phyloP scores from a whole-genome alignment of 192 early-diverging fungal genomes.

The Coemansia sp. region DNA sequence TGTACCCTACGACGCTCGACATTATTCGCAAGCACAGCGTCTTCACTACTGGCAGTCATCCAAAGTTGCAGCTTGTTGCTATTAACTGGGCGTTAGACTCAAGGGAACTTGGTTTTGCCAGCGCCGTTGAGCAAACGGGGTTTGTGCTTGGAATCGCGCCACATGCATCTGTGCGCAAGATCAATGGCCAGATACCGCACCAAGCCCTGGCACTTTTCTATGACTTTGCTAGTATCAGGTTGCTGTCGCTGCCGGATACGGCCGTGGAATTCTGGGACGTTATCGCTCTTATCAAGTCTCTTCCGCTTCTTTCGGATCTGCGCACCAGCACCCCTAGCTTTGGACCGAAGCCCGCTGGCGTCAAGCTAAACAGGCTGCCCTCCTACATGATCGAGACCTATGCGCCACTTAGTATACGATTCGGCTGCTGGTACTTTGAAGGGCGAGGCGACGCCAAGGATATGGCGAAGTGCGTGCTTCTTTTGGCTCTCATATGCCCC shows the following conservation, averaged over 20 bases:
- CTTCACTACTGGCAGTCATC: background rate
- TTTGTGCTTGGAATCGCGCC: background rate
- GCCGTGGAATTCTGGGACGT: background rate
- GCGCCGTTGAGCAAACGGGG: background rate
- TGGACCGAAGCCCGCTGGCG: background rate
- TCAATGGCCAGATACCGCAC: background rate
- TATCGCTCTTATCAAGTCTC: background rate
- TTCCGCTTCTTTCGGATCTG: background rate
- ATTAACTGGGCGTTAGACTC: background rate
- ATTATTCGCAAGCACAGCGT: background rate
- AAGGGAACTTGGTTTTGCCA: background rate
- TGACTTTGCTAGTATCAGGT: background rate
- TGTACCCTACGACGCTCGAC: background rate
- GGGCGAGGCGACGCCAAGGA: no score
- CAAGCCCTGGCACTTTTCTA: background rate
- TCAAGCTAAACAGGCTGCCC: no score
- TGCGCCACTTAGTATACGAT: no score
- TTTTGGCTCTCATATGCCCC: no score
- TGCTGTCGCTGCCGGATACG: background rate
- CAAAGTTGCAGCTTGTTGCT: background rate
- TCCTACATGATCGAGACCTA: no score
- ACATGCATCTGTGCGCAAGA: background rate
- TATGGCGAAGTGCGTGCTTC: no score
- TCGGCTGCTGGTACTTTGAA: no score
- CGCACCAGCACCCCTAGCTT: background rate